Evolutionary conservation across 768 basidiomycete genomes (phyloP).

Genomic region (Calocybe gangraenosa): DNA sequence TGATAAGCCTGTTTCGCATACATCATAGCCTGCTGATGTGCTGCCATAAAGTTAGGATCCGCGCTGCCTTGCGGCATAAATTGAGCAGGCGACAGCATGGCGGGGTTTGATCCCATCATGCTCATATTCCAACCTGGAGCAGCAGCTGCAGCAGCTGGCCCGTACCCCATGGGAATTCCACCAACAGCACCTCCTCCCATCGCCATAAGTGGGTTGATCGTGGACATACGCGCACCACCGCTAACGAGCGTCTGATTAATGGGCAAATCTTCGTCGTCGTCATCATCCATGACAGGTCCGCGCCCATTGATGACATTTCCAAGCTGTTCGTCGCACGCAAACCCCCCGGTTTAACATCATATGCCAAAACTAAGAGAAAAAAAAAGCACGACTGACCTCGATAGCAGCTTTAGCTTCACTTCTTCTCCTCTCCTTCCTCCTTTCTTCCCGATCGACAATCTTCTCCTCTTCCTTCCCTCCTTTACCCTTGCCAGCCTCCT

Average conservation of each 20-base stretch:
- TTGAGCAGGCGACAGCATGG: conserved; percentile 9
- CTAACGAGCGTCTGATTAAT: conserved; percentile 34
- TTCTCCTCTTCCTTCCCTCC: background rate
- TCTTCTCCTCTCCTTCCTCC: conserved; percentile 68
- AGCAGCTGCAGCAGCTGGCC: conserved; percentile 6
- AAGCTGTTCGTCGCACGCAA: conserved; percentile 56
- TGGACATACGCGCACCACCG: conserved; percentile 33
- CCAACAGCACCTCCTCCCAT: conserved; percentile 19
- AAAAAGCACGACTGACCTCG: conserved; percentile 52
- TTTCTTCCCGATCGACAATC: conserved; percentile 24
- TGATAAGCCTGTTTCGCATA: conserved; percentile 87
- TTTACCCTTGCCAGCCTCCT: conserved; percentile 20
- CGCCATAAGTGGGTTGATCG: conserved; percentile 42
- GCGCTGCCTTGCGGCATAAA: conserved; percentile 22
- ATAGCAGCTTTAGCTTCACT: conserved; percentile 84
- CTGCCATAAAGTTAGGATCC: conserved; percentile 60
- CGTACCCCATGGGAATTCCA: conserved; percentile 31
- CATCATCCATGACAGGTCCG: conserved; percentile 54
- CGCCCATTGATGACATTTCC: conserved; percentile 86
- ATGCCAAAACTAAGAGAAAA: too few relatives aligned
- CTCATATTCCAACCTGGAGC: conserved; percentile 19
- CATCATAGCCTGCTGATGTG: conserved; percentile 87
- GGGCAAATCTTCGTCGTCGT: conserved; percentile 47
- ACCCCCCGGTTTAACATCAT: too few relatives aligned
- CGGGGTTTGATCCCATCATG: conserved; percentile 28